Conservation (phyloP, 257 asterid species). For the Penstemon eatonii region DNA sequence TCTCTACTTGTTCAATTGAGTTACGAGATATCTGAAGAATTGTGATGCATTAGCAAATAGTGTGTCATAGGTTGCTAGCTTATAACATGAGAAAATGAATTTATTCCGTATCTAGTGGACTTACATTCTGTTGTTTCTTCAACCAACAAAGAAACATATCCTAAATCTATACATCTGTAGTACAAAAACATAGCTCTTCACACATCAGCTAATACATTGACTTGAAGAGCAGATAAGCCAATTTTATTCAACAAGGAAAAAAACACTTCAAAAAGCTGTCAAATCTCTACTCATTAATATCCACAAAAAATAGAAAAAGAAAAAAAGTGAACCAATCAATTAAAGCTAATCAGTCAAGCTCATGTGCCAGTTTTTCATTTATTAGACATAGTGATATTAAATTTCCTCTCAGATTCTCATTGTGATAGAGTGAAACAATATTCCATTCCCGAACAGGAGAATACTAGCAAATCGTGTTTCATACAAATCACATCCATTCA, state of each 20-base stretch:
- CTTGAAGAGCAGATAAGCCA: background rate
- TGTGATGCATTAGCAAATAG: background rate
- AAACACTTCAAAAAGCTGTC: too few relatives aligned
- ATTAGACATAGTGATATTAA: too few relatives aligned
- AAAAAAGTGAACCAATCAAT: too few relatives aligned
- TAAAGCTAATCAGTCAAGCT: too few relatives aligned
- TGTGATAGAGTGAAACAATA: constrained; percentile 7
- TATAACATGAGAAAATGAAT: background rate
- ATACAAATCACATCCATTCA: constrained; percentile 18
- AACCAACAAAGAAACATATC: background rate
- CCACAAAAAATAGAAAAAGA: too few relatives aligned
- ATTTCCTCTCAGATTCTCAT: constrained; percentile 15
- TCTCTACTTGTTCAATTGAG: background rate
- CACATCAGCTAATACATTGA: background rate
- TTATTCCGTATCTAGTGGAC: background rate
- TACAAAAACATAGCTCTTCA: too few relatives aligned
- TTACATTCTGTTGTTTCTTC: background rate
- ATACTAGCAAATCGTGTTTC: constrained; percentile 8
- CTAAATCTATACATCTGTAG: background rate
- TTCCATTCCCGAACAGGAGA: constrained; percentile 6
- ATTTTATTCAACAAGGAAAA: too few relatives aligned
- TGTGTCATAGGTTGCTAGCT: background rate
- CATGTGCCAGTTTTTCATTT: too few relatives aligned
- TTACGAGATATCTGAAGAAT: background rate
- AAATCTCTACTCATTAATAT: too few relatives aligned